phyloP scores from a whole-genome alignment of 1,284 basidiomycete genomes.

The Moesziomyces aphidis region DNA sequence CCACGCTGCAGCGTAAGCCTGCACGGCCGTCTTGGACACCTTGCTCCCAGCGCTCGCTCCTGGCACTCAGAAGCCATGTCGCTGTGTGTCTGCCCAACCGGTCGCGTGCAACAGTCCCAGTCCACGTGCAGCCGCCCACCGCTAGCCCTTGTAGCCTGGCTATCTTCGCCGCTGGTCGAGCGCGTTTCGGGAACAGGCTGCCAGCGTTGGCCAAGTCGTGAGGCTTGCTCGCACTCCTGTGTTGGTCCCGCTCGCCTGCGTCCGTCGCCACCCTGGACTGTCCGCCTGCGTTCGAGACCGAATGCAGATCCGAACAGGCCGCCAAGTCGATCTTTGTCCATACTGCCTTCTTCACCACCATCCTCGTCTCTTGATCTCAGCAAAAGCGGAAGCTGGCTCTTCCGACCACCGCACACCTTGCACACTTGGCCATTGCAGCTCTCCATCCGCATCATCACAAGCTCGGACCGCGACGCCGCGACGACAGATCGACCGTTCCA shows the following conservation, averaged over 20 bases:
- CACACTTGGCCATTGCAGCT: not conserved
- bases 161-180: no score
- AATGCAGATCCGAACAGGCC: not conserved
- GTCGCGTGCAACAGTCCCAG: not conserved
- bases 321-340: not conserved
- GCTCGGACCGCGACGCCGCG: not conserved
- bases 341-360: not conserved
- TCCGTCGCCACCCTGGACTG: not conserved
- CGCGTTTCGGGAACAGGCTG: not conserved
- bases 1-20: no score
- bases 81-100: not conserved
- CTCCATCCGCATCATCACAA: not conserved
- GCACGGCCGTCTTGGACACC: not conserved
- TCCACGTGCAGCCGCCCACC: not conserved
- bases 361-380: not conserved
- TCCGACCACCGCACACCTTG: not conserved
- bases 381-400: slow-evolving; percentile 12
- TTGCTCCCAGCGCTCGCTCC: not conserved
- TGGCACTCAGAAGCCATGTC: no score
- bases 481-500: not conserved
- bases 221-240: not conserved
- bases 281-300: not conserved
- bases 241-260: not conserved
- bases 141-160: no score
- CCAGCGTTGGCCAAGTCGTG: not conserved